phyloP scores from a whole-genome alignment of 2,329 filamentous ascomycete species.

The Bipolaris zeicola region DNA sequence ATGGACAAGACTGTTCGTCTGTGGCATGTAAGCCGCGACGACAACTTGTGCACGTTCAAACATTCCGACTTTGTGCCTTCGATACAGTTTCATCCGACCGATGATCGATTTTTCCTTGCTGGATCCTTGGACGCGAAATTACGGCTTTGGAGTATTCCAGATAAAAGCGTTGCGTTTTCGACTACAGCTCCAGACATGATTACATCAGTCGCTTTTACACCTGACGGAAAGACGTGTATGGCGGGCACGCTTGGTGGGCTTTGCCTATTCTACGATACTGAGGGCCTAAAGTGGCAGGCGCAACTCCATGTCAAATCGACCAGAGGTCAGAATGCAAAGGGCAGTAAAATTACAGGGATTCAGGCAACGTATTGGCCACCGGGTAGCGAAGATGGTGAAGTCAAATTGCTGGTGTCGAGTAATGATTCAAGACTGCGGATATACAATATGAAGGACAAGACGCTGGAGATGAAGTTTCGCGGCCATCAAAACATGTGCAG shows the following conservation, averaged over 20 bases:
- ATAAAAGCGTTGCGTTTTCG: conserved; percentile 88
- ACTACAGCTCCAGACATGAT: conserved; percentile 82
- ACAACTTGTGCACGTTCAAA: conserved; percentile 92
- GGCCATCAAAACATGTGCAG: conserved; percentile 89
- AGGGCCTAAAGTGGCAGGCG: conserved; percentile 80
- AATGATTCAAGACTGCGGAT: conserved; percentile 92
- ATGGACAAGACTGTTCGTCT: conserved; percentile 97
- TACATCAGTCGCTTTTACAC: conserved; percentile 91
- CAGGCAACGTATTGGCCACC: conserved; percentile 70
- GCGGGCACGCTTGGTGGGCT: conserved; percentile 85
- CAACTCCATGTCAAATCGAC: conserved; percentile 94
- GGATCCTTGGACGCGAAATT: conserved; percentile 89
- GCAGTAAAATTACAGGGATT: conserved; percentile 96
- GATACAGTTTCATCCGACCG: conserved; percentile 89
- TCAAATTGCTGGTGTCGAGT: conserved; percentile 87
- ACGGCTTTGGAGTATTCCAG: conserved; percentile 94
- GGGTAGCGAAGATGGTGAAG: conserved; percentile 64
- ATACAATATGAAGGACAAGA: conserved; percentile 86
- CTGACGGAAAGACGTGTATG: conserved; percentile 87
- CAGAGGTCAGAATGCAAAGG: conserved; percentile 89
- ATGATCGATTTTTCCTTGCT: conserved; percentile 95
- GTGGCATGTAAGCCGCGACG: conserved; percentile 85
- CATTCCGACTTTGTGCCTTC: conserved; percentile 95
- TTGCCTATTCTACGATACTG: conserved; percentile 90
- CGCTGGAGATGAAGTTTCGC: conserved; percentile 84